Percentiles rank a stretch among this genome's conserved stretches.
Evolutionary conservation across 2,329 filamentous ascomycete genomes (phyloP).

Genomic region (Exutisphaerella laricina): DNA sequence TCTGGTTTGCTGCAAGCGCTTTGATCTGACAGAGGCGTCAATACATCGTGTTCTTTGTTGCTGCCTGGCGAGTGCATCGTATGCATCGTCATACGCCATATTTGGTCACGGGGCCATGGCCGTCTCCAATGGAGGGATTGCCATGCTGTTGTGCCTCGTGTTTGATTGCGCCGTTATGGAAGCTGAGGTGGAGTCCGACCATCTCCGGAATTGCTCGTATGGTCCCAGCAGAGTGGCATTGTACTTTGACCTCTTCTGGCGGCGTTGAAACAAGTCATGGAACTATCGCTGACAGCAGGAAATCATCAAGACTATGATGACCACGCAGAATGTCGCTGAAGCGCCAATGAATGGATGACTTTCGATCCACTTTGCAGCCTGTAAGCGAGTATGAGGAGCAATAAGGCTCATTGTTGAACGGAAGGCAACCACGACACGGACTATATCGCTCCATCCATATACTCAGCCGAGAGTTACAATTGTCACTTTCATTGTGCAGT

Average conservation of each 20-base stretch:
- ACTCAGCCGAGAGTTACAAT: not conserved
- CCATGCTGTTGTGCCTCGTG: not conserved
- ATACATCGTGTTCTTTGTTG: conserved; percentile 4
- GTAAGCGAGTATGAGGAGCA: too few relatives aligned
- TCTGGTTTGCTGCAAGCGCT: conserved; percentile 4
- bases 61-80: not conserved
- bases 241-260: not conserved
- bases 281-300: not conserved
- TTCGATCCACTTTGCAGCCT: too few relatives aligned
- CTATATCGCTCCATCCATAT: not conserved
- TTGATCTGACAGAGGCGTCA: not conserved
- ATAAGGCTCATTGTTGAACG: not conserved
- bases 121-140: conserved; percentile 1
- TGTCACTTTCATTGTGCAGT: not conserved
- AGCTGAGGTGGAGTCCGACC: conserved; percentile 4
- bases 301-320: not conserved
- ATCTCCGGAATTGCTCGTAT: conserved; percentile 4
- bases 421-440: not conserved
- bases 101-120: not conserved
- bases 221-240: conserved; percentile 4
- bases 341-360: too few relatives aligned
- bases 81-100: conserved; percentile 1
- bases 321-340: too few relatives aligned
- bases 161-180: conserved; percentile 2
- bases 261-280: not conserved